Conservation (phyloP, 306 rosid genomes). For the Vigna angularis region DNA sequence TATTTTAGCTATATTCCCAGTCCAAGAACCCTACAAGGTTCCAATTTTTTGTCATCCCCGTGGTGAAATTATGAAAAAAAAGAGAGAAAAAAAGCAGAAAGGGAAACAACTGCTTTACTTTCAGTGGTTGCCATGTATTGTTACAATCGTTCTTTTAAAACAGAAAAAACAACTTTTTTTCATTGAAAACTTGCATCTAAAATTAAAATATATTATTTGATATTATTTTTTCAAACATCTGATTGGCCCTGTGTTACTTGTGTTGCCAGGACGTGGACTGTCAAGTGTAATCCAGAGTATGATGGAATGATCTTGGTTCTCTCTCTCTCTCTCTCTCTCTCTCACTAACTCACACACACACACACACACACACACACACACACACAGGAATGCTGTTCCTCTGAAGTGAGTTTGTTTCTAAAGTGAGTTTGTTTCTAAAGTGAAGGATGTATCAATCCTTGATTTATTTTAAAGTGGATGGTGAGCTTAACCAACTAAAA, state of each 20-base stretch:
- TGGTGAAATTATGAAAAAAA: background rate
- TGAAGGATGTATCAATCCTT: background rate
- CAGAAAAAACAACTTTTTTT: background rate
- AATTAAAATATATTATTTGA: slow-evolving; percentile 25
- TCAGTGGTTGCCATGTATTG: slow-evolving; percentile 17
- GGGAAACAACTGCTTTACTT: slow-evolving; percentile 21
- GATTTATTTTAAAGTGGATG: slow-evolving; percentile 18
- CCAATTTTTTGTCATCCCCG: background rate
- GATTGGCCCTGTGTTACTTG: slow-evolving; percentile 49
- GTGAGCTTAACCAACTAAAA: slow-evolving; percentile 12
- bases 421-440: background rate
- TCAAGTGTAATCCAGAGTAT: slow-evolving; percentile 86
- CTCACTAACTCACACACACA: too few species aligned
- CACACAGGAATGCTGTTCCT: background rate
- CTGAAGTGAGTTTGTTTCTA: slow-evolving; percentile 1
- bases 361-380: background rate
- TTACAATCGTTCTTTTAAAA: slow-evolving; percentile 15
- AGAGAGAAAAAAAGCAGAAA: background rate
- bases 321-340: slow-evolving; percentile 53
- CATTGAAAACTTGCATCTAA: slow-evolving; percentile 2
- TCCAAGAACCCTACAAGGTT: slow-evolving; percentile 38
- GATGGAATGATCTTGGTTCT: slow-evolving; percentile 84
- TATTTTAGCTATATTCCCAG: slow-evolving; percentile 24
- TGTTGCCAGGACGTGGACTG: slow-evolving; percentile 86
- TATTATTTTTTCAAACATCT: slow-evolving; percentile 42